Percentiles rank a stretch among this genome's conserved stretches.
Evolutionary conservation across 2,329 filamentous ascomycete species (phyloP).

Genomic region (Talaromyces albobiverticillius): DNA sequence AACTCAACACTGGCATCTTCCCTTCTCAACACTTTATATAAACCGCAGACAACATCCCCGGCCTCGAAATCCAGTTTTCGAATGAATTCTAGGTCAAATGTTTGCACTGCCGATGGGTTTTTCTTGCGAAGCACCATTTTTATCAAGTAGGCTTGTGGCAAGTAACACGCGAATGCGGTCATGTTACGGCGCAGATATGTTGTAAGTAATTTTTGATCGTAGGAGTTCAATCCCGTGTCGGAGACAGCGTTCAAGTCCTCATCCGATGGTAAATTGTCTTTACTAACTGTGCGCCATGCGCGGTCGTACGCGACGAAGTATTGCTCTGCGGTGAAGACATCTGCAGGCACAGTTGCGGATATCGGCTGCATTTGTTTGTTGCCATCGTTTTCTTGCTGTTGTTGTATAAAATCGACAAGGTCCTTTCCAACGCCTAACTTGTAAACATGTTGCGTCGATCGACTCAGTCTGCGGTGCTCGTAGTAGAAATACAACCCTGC

Average conservation of each 20-base stretch:
- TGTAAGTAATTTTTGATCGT: slow-evolving; percentile 23
- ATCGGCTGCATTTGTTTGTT: not conserved
- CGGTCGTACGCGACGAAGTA: slow-evolving; percentile 8
- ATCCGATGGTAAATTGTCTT: not conserved
- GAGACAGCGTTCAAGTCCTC: not conserved
- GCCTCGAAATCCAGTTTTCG: slow-evolving; percentile 24
- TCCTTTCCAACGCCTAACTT: not conserved
- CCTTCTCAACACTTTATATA: slow-evolving; percentile 28
- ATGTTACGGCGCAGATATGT: slow-evolving; percentile 33
- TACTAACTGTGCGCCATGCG: slow-evolving; percentile 1
- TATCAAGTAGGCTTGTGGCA: slow-evolving; percentile 31
- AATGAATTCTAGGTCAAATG: slow-evolving; percentile 26
- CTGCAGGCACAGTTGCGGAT: not conserved
- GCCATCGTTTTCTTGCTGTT: not conserved
- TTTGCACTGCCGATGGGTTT: slow-evolving; percentile 16
- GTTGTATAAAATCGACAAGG: not conserved
- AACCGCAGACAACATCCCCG: slow-evolving; percentile 32
- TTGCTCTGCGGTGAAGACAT: slow-evolving; percentile 3
- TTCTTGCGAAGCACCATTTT: slow-evolving; percentile 19
- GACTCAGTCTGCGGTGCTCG: not conserved
- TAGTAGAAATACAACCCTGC: slow-evolving; percentile 5
- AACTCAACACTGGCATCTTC: slow-evolving; percentile 29
- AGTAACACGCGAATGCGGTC: slow-evolving; percentile 26
- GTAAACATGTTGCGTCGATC: not conserved
- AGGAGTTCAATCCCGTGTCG: not conserved